phyloP scores from a whole-genome alignment of 495 filamentous ascomycete species.

The Talaromyces trachyspermus region DNA sequence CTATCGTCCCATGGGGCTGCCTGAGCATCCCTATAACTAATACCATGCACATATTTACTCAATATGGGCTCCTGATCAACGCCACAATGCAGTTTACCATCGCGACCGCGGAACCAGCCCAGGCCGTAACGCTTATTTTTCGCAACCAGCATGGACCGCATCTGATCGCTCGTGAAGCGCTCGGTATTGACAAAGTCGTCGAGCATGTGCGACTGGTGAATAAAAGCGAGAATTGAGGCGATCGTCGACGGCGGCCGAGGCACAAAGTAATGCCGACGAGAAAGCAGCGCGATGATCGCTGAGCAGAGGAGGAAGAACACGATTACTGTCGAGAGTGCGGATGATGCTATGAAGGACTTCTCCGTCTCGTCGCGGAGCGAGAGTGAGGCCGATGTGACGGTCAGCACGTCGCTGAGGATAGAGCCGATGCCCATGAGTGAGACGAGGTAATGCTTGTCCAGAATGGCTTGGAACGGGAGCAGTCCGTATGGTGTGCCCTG shows the following conservation, averaged over 20 bases:
- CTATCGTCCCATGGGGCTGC: slow-evolving; percentile 13
- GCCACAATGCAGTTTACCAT: slow-evolving; percentile 58
- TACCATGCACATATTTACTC: slow-evolving; percentile 53
- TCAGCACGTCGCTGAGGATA: slow-evolving; percentile 59
- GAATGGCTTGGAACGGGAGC: slow-evolving; percentile 48
- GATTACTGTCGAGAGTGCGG: slow-evolving; percentile 50
- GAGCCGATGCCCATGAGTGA: slow-evolving; percentile 54
- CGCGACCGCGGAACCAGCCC: slow-evolving; percentile 64
- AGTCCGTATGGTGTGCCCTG: slow-evolving; percentile 61
- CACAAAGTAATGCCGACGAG: slow-evolving; percentile 55
- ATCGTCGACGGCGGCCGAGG: slow-evolving; percentile 69
- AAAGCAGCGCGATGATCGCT: slow-evolving; percentile 43
- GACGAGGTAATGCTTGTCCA: slow-evolving; percentile 58
- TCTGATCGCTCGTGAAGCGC: slow-evolving; percentile 47
- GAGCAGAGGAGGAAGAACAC: slow-evolving; percentile 49
- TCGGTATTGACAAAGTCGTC: slow-evolving; percentile 62
- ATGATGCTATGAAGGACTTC: slow-evolving; percentile 49
- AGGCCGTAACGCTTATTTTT: slow-evolving; percentile 59
- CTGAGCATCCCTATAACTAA: slow-evolving; percentile 12
- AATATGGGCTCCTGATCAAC: slow-evolving; percentile 64
- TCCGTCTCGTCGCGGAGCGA: slow-evolving; percentile 50
- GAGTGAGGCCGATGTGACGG: slow-evolving; percentile 57
- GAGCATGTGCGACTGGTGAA: slow-evolving; percentile 68
- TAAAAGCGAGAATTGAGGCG: slow-evolving; percentile 61
- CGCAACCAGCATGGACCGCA: slow-evolving; percentile 44